Evolutionary conservation across 2,329 filamentous ascomycete genomes (phyloP).

Genomic region (Periconia sp.): DNA sequence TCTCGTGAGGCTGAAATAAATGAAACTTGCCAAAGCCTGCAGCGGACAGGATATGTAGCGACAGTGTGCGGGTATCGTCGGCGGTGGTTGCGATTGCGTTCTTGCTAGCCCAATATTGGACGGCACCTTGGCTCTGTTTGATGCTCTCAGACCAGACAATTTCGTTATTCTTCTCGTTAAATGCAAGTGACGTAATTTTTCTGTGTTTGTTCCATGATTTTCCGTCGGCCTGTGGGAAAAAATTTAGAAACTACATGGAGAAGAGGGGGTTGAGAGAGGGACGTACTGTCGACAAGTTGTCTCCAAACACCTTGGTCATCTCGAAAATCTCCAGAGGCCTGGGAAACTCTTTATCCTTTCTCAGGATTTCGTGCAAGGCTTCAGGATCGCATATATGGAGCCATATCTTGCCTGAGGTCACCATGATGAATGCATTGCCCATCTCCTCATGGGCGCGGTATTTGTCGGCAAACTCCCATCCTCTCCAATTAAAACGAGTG

Average conservation of each 20-base stretch:
- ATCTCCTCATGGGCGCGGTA: conserved; percentile 13
- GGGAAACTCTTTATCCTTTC: conserved; percentile 11
- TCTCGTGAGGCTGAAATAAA: conserved; percentile 1
- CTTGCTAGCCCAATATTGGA: conserved; percentile 14
- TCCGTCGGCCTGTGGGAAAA: no score
- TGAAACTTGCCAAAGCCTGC: conserved; percentile 28
- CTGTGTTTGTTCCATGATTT: conserved; percentile 31
- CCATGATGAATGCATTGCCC: conserved; percentile 19
- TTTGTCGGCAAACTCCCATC: conserved; percentile 25
- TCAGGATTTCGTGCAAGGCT: conserved; percentile 11
- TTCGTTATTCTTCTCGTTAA: conserved; percentile 30
- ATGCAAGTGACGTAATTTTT: conserved; percentile 22
- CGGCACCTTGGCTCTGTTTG: conserved; percentile 15
- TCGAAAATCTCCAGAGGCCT: conserved; percentile 17
- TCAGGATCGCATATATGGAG: conserved; percentile 14
- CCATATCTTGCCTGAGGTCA: conserved; percentile 11
- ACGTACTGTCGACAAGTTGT: no score
- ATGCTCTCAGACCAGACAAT: conserved; percentile 25
- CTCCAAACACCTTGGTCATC: conserved; percentile 23
- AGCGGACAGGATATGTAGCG: conserved; percentile 26
- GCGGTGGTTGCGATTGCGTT: conserved; percentile 5
- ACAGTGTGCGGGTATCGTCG: conserved; percentile 29
- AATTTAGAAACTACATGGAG: no score
- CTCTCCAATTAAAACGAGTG: conserved; percentile 14
- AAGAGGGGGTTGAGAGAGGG: no score